A percentile compares a stretch with the other conserved stretches of the same genome.
phyloP scores from a whole-genome alignment of 129 eudicot species.

The Smallanthus sonchifolius region DNA sequence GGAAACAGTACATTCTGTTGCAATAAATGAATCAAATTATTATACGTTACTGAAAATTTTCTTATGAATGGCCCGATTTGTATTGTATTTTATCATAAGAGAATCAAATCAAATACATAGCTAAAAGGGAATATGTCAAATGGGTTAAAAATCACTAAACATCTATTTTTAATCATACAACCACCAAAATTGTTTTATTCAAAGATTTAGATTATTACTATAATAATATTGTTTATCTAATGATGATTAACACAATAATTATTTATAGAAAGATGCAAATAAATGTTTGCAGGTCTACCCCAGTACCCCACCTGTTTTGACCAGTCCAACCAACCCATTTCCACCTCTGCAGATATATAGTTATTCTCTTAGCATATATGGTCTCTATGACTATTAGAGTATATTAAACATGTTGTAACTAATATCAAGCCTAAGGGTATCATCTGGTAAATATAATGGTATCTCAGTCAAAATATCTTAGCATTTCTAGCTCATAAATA shows the following conservation, averaged over 20 bases:
- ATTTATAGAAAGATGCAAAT: neutral
- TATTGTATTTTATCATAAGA: neutral
- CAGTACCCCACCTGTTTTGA: neutral
- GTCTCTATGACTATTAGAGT: neutral
- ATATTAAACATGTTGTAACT: neutral
- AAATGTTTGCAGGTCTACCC: neutral
- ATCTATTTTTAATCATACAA: neutral
- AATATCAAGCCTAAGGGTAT: neutral
- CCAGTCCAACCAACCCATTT: constrained; percentile 1
- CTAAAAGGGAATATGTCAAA: neutral
- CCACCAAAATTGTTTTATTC: neutral
- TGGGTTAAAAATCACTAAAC: neutral
- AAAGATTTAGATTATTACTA: neutral
- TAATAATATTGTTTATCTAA: neutral
- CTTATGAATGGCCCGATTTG: neutral
- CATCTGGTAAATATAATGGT: neutral
- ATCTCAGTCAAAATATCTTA: neutral
- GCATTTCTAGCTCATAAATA: neutral
- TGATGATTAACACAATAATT: neutral
- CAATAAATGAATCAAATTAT: constrained; percentile 9
- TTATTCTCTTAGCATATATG: constrained; percentile 7
- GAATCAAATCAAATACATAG: neutral
- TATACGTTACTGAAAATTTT: neutral
- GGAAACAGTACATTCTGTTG: constrained; percentile 10
- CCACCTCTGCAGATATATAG: constrained; percentile 8